Evolutionary conservation across 306 rosid genomes (phyloP), one percentile per base, ranked within the genome.

Genomic region (Cucurbita argyrosperma): DNA sequence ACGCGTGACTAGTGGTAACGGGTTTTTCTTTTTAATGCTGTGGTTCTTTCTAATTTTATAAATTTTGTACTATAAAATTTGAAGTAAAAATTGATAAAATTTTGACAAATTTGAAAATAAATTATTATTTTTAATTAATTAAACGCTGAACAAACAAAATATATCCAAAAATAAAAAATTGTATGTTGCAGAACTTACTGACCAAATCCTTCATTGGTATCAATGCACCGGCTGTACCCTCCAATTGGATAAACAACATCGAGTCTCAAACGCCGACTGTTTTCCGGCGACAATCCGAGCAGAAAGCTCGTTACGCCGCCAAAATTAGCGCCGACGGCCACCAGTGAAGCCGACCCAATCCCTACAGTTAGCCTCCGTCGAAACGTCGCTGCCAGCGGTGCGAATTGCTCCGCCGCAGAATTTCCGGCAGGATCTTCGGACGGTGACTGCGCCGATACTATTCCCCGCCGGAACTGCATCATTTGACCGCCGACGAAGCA

Each of bases 291-390:
- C 58, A 91, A 76, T 26, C 92, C 89, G 0, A 91, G 89, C 38
- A 94, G 86, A 79, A 87, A 88, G 74, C 53, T 49, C 7, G 53
- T 49, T 30, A 30, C 35, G 35, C 35, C 35, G 53, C n/a, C 81
- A 61, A 94, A 94, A 82, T 91, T 78, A 37, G 99, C 97, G 26
- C 95, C 99, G 56, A 94, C 50, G 16, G 92, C 92, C 49, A 94
- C 96, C 50, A 88, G 72, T 40, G 96, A 89, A 74, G 97, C 95
- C 64, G 96, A 88, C 5, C 91, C 91, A 14, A 87, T 46, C 0
- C 99, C 99, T 40, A 87, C 75, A 0, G 81, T 75, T 38, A 90
- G 84, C 64, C 96, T 85, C 71, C 97, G 79, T 74, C 80, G 78
- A 47, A 94, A 90, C 8, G 83, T 85, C 3, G 78, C 52, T 30